These are phyloP conservation scores for Litsea cubeba DNA, from an alignment of 164 flowering plant genomes.

Conservation along the genomic window DNA sequence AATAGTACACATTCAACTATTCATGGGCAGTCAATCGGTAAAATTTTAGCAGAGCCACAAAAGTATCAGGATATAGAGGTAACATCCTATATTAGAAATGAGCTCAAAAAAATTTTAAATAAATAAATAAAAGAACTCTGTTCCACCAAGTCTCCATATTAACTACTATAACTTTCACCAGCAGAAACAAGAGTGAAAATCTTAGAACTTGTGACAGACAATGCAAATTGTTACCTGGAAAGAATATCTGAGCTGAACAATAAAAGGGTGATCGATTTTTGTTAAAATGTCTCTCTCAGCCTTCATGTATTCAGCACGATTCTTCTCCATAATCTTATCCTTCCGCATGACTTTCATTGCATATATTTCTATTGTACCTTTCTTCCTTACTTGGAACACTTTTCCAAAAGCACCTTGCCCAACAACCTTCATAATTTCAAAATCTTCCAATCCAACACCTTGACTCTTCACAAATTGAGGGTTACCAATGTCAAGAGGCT, in stretches of 20 bases:
- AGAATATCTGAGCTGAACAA: constrained; percentile 86
- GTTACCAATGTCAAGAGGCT: constrained; percentile 13
- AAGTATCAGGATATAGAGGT: no score
- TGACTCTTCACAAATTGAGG: constrained; percentile 17
- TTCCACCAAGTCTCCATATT: no score
- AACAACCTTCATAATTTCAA: constrained; percentile 78
- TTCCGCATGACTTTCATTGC: constrained; percentile 99
- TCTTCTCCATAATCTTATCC: constrained; percentile 72
- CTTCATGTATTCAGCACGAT: constrained; percentile 86
- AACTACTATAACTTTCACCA: neutral
- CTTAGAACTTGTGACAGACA: neutral
- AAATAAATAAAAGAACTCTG: no score
- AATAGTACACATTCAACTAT: neutral
- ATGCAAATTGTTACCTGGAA: constrained; percentile 55
- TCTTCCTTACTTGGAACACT: constrained; percentile 71
- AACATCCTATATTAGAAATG: no score
- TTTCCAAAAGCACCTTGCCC: constrained; percentile 94
- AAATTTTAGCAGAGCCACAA: no score
- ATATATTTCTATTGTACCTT: constrained; percentile 63
- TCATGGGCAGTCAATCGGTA: neutral
- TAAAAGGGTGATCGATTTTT: constrained; percentile 75
- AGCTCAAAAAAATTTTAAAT: neutral
- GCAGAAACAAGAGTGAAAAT: neutral
- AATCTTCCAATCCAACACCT: constrained; percentile 66
- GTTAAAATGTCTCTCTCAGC: constrained; percentile 89